Percentiles rank a stretch among this genome's conserved stretches.
Conservation (phyloP, 768 basidiomycete species). For the Chiua virens region DNA sequence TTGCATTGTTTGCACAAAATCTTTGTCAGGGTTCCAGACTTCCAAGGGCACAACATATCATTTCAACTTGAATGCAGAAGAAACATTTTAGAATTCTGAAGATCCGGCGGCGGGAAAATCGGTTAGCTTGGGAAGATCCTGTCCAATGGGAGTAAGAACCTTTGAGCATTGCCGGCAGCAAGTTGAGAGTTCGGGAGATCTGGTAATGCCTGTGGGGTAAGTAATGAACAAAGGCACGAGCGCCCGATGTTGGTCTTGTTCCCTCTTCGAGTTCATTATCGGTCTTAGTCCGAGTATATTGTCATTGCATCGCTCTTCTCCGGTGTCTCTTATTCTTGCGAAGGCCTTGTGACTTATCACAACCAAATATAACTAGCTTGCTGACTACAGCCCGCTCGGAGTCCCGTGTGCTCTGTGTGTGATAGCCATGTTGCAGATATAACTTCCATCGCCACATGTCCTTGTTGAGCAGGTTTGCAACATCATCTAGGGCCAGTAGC, state of each 20-base stretch:
- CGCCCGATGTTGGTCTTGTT: not conserved
- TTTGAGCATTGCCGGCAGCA: not conserved
- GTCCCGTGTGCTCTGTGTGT: not conserved
- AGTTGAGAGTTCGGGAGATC: not conserved
- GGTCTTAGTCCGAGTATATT: not conserved
- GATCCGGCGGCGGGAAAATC: constrained; percentile 26
- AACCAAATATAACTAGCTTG: constrained; percentile 13
- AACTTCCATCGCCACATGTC: constrained; percentile 5
- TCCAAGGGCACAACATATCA: not conserved
- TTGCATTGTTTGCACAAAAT: constrained; percentile 16
- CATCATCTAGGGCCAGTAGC: not conserved
- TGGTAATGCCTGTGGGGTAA: constrained; percentile 14
- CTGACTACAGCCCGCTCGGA: not conserved
- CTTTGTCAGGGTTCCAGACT: not conserved
- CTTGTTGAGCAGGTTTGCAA: constrained; percentile 10
- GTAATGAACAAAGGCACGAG: not conserved
- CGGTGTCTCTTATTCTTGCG: not conserved
- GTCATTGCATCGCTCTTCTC: not conserved
- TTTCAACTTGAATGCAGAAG: not conserved
- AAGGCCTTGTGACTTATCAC: not conserved
- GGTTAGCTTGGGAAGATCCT: constrained; percentile 17
- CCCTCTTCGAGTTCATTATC: not conserved
- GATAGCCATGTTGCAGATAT: not conserved
- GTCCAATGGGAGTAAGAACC: constrained; percentile 15
- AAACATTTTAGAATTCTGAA: constrained; percentile 8